Base-by-base conservation (phyloP, 148 eudicot species). In the Pharnaceum exiguum region DNA sequence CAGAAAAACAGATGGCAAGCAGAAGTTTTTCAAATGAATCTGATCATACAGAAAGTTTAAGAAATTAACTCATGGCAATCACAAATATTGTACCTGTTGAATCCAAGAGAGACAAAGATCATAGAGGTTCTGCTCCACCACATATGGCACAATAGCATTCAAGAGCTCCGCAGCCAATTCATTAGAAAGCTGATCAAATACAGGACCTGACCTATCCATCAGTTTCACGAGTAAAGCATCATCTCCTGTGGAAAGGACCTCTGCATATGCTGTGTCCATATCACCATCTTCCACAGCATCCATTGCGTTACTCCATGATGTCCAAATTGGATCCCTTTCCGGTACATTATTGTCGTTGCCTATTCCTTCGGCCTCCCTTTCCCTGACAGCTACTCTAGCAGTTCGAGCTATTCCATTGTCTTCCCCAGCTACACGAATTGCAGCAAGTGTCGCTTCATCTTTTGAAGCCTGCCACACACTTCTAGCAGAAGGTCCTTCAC, bases 391-490 rank as follows among this genome's bases (percentile, higher is more conserved):
- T 21, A 72, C 85, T 68, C 96, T 83, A 24, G 86, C 74, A 42
- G 59, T 33, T 63, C 85, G 80, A 42, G 68, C 51, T 54, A 75
- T 78, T 69, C 87, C 91, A 63, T 70, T 77, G 55, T 91, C 97
- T 35, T 91, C 96, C 3, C 97, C 91, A 56, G 95, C 95, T 25
- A 75, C 87, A 36, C 99, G 76, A 54, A 94, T 94, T 36, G 99
- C 99, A 68, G 88, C 89, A 65, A 89, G 57, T 39, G 99, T 94
- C 50, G 99, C 96, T 72, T 94, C 96, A 65, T 94, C 99, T 72
- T 94, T 94, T 25, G 95, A 89, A 46, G 96, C 95, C 80, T 89
- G 95, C 99, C 99, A 94, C 10, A 94, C 91, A 65, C 99, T 94
- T 66, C 99, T 89, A 10, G 96, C 96, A 43, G 96, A 86, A 42